Evolutionary conservation across 805 yeast species (phyloP).

Genomic region (Candida tallmaniae): DNA sequence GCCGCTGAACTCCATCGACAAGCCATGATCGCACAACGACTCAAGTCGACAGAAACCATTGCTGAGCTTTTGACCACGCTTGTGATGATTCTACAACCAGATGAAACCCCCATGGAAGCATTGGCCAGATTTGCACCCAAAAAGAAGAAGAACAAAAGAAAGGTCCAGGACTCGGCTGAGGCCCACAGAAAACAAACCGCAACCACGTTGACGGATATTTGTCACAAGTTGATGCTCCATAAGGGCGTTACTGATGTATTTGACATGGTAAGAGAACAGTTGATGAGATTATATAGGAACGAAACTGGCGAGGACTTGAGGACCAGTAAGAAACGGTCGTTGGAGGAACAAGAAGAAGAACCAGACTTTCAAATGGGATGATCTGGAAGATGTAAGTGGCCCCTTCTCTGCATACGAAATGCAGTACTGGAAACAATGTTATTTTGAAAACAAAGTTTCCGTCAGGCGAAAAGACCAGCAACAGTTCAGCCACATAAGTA

Average conservation of each 20-base stretch:
- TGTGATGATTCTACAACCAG: conserved; percentile 48
- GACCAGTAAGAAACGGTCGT: conserved; percentile 16
- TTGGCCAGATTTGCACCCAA: conserved; percentile 36
- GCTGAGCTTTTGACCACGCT: conserved; percentile 19
- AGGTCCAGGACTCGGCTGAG: conserved; percentile 1
- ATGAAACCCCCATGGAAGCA: conserved; percentile 58
- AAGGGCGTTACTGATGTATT: conserved; percentile 44
- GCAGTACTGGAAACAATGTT: conserved; percentile 48
- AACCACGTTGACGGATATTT: conserved; percentile 40
- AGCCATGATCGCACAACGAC: conserved; percentile 4
- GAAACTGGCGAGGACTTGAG: conserved; percentile 21
- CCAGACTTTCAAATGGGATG: conserved; percentile 36
- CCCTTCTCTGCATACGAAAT: conserved; percentile 50
- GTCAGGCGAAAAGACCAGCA: conserved; percentile 31
- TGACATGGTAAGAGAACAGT: conserved; percentile 53
- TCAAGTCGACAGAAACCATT: background rate
- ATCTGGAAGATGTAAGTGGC: conserved; percentile 41
- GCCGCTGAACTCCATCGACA: conserved; percentile 27
- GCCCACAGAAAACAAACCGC: background rate
- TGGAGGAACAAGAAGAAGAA: conserved; percentile 21
- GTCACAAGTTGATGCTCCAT: conserved; percentile 40
- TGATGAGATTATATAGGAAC: conserved; percentile 31
- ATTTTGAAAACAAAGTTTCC: conserved; percentile 44
- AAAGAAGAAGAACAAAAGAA: conserved; percentile 16
- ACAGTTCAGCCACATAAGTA: conserved; percentile 20